These are phyloP conservation scores for Spongispora temasekensis DNA, from an alignment of 1,284 basidiomycete genomes.

Conservation along the genomic window DNA sequence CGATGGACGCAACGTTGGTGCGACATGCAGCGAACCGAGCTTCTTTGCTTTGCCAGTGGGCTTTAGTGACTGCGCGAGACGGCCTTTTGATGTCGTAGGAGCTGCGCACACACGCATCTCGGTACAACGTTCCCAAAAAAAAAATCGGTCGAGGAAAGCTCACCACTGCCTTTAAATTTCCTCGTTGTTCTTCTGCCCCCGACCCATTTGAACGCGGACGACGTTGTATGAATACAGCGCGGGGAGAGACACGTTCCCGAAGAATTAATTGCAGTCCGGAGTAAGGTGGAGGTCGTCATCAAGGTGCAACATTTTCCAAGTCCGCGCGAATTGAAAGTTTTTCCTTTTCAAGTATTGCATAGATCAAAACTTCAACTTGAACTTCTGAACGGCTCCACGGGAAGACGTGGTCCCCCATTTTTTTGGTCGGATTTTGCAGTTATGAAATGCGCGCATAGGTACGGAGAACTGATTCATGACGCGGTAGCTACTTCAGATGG, in stretches of 20 bases:
- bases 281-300: constrained; percentile 11
- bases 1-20: constrained; percentile 18
- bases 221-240: constrained; percentile 15
- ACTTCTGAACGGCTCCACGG: too few relatives aligned
- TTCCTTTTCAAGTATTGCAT: too few relatives aligned
- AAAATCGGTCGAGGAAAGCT: constrained; percentile 4
- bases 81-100: constrained; percentile 34
- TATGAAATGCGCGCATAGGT: too few relatives aligned
- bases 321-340: too few relatives aligned
- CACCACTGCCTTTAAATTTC: constrained; percentile 20
- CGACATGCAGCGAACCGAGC: constrained; percentile 37
- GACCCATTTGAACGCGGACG: constrained; percentile 7
- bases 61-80: constrained; percentile 40
- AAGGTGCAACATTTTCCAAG: constrained; percentile 11
- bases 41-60: constrained; percentile 33
- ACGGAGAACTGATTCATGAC: too few relatives aligned
- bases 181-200: constrained; percentile 13
- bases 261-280: constrained; percentile 3
- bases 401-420: too few relatives aligned
- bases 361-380: too few relatives aligned
- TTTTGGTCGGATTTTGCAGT: too few relatives aligned
- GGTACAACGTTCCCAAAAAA: background rate
- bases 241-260: constrained; percentile 1
- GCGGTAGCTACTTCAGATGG: too few relatives aligned
- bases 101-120: constrained; percentile 7